Percentiles rank a stretch among this genome's conserved stretches.
phyloP scores from a whole-genome alignment of 345 rosid genomes.

The Orychophragmus violaceus region DNA sequence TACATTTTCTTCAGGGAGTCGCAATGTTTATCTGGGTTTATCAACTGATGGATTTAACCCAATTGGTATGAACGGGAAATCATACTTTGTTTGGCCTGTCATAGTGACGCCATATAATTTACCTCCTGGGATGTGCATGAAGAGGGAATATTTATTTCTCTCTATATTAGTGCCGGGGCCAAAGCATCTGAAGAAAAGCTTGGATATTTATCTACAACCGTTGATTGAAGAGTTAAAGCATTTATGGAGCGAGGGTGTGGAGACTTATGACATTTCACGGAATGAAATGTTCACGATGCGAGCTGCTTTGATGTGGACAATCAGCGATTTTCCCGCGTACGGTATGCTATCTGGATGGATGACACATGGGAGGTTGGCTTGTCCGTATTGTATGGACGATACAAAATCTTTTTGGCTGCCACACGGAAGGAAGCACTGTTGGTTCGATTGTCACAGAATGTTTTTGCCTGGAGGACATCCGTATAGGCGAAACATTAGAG shows the following conservation, averaged over 20 bases:
- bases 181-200: not conserved
- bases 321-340: not conserved
- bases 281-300: not conserved
- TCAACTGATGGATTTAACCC: not conserved
- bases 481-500: too few relatives aligned
- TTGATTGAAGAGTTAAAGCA: not conserved
- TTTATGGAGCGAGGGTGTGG: not conserved
- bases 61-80: not conserved
- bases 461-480: too few relatives aligned
- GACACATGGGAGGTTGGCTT: not conserved
- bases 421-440: too few relatives aligned
- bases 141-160: not conserved
- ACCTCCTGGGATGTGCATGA: not conserved
- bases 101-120: not conserved
- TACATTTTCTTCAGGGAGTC: too few relatives aligned
- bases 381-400: too few relatives aligned
- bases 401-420: too few relatives aligned
- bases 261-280: not conserved
- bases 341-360: not conserved
- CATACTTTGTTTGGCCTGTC: not conserved
- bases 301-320: not conserved
- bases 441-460: too few relatives aligned
- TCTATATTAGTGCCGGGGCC: not conserved
- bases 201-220: not conserved
- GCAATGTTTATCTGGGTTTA: not conserved